Evolutionary conservation across 768 basidiomycete species (phyloP).

Genomic region (Auricularia cornea): DNA sequence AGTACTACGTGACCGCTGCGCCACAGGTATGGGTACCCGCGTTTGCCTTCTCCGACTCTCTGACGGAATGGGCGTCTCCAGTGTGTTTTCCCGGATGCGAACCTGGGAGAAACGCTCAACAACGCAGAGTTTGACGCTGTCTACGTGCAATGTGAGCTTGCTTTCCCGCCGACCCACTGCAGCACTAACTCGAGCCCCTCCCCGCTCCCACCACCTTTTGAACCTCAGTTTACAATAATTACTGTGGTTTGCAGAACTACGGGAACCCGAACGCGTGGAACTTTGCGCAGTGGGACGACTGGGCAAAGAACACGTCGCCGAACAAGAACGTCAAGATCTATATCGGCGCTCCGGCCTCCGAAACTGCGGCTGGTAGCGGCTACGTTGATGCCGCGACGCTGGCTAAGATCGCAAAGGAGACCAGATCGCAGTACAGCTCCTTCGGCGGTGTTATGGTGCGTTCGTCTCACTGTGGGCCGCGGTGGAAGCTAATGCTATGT

Average conservation of each 20-base stretch:
- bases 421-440: conserved; percentile 1
- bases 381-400: conserved; percentile 6
- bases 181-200: too few species aligned
- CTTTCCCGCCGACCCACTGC: too few species aligned
- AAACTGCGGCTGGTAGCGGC: conserved; percentile 5
- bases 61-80: conserved; percentile 16
- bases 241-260: conserved; percentile 36
- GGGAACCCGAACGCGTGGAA: not conserved
- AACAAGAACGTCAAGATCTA: conserved; percentile 12
- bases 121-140: conserved; percentile 59
- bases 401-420: conserved; percentile 6
- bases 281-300: conserved; percentile 6
- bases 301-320: conserved; percentile 8
- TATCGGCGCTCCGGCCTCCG: conserved; percentile 10
- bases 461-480: too few species aligned
- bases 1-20: conserved; percentile 51
- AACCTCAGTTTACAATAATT: conserved; percentile 39
- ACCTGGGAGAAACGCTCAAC: conserved; percentile 52
- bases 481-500: too few species aligned
- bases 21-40: conserved; percentile 19
- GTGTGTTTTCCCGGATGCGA: conserved; percentile 63
- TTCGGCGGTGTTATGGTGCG: conserved; percentile 10
- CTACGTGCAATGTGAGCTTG: too few species aligned
- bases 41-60: not conserved
- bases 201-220: too few species aligned